Evolutionary conservation across 306 rosid genomes (phyloP).

Genomic region (Corylus americana): DNA sequence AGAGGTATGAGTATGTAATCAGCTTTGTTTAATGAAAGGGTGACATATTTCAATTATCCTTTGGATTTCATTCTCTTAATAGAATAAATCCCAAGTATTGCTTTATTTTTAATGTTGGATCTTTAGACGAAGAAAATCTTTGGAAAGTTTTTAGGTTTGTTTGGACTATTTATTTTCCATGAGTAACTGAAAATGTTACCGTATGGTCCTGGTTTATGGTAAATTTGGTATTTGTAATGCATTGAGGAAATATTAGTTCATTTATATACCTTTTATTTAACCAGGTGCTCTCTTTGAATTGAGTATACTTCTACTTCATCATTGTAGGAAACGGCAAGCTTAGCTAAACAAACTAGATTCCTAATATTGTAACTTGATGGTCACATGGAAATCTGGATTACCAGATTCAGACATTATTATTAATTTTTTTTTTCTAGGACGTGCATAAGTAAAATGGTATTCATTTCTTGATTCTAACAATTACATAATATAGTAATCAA

Average conservation of each 20-base stretch:
- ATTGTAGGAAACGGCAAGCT: background rate
- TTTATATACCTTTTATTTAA: background rate
- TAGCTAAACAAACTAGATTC: background rate
- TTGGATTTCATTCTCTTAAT: background rate
- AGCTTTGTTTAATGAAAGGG: conserved; percentile 5
- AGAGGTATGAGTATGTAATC: conserved; percentile 36
- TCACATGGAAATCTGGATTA: background rate
- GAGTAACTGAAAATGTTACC: background rate
- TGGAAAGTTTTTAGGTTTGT: background rate
- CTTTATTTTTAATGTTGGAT: background rate
- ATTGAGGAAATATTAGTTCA: background rate
- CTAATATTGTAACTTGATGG: background rate
- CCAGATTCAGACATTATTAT: background rate
- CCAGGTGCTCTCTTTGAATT: background rate
- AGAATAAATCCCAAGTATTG: background rate
- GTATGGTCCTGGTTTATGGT: background rate
- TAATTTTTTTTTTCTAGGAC: too few relatives aligned
- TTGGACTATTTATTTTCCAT: background rate
- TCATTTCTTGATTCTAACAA: too few relatives aligned
- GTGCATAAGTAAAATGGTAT: too few relatives aligned
- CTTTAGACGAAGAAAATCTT: background rate
- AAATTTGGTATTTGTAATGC: background rate
- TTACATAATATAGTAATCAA: background rate
- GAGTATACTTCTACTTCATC: background rate
- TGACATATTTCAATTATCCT: background rate